These are phyloP conservation scores for Sclerotinia trifoliorum DNA, from an alignment of 2,329 filamentous ascomycete species.

Conservation along the genomic window DNA sequence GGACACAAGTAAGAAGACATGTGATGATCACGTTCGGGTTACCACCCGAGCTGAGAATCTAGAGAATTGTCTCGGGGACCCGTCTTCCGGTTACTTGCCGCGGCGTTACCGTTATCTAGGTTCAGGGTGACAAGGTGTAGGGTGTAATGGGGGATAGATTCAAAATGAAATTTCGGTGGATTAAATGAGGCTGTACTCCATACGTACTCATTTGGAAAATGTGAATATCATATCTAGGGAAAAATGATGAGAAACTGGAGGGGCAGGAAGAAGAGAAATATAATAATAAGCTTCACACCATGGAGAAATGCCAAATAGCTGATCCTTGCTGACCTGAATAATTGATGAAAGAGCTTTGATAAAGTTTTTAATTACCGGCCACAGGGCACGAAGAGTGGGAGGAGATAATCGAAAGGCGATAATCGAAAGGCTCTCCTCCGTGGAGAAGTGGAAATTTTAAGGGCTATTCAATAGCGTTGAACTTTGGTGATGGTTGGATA, in stretches of 20 bases:
- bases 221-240: background rate
- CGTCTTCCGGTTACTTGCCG: background rate
- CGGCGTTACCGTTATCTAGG: slow-evolving; percentile 1
- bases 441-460: background rate
- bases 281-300: background rate
- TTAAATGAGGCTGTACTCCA: background rate
- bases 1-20: too few species aligned
- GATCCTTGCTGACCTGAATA: slow-evolving; percentile 5
- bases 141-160: background rate
- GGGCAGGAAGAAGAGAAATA: background rate
- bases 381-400: background rate
- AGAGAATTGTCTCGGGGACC: background rate
- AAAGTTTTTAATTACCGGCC: slow-evolving; percentile 9
- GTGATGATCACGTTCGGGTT: background rate
- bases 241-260: slow-evolving; percentile 1
- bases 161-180: background rate
- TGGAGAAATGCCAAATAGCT: background rate
- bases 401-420: too few species aligned
- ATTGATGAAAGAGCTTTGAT: background rate
- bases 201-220: background rate
- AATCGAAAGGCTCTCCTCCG: background rate
- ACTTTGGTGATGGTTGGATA: background rate
- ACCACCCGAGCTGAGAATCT: background rate
- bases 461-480: background rate
- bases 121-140: background rate